A percentile compares a stretch with the other conserved stretches of the same genome.
phyloP scores from a whole-genome alignment of 768 basidiomycete genomes.

The Brasilioporus rufonigricans region DNA sequence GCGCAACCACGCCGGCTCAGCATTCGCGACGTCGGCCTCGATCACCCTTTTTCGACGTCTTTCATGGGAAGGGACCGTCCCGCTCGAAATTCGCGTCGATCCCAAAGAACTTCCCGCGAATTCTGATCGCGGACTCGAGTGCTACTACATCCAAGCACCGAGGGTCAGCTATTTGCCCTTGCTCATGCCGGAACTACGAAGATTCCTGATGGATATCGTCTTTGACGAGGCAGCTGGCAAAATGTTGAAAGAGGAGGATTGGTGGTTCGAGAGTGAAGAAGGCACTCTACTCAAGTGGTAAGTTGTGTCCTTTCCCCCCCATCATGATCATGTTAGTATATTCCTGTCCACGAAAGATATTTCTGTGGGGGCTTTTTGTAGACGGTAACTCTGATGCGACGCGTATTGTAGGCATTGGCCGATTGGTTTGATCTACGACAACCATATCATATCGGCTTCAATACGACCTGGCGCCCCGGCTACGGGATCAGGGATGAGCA shows the following conservation, averaged over 20 bases:
- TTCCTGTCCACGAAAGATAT: neutral
- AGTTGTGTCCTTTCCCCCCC: slow-evolving; percentile 24
- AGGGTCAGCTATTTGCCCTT: slow-evolving; percentile 93
- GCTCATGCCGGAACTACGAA: slow-evolving; percentile 82
- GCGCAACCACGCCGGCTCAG: slow-evolving; percentile 46
- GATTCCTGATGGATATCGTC: slow-evolving; percentile 88
- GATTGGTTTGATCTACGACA: slow-evolving; percentile 91
- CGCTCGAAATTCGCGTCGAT: slow-evolving; percentile 86
- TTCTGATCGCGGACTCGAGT: slow-evolving; percentile 85
- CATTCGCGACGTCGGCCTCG: slow-evolving; percentile 52
- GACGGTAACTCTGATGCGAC: slow-evolving; percentile 9
- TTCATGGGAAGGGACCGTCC: slow-evolving; percentile 89
- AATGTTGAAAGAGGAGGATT: slow-evolving; percentile 79
- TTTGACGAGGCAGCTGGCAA: slow-evolving; percentile 84
- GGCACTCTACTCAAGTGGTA: slow-evolving; percentile 86
- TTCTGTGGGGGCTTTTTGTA: neutral
- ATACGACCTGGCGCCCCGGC: slow-evolving; percentile 41
- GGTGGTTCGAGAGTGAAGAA: slow-evolving; percentile 96
- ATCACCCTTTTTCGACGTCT: slow-evolving; percentile 85
- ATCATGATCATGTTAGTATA: neutral
- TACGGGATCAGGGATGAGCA: slow-evolving; percentile 39
- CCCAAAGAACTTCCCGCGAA: slow-evolving; percentile 87
- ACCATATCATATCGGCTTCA: slow-evolving; percentile 64
- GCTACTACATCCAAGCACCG: slow-evolving; percentile 88
- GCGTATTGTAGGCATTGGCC: slow-evolving; percentile 88